Base-by-base conservation (phyloP, 176 grass and related monocot genomes). In the Microstegium vimineum region DNA sequence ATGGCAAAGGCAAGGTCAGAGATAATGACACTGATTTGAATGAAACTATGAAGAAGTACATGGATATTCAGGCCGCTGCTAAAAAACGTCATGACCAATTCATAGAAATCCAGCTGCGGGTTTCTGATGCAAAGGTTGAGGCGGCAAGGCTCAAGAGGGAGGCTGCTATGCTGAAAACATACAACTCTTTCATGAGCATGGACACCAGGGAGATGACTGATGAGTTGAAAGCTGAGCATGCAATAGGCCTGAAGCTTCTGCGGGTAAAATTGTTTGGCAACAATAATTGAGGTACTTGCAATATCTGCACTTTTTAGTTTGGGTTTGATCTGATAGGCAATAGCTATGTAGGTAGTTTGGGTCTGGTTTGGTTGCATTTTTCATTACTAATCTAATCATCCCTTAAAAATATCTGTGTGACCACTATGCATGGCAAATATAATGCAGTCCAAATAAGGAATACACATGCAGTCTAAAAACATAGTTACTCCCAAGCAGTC, bases 1-100 rank as follows among this genome's bases (percentile, higher is more conserved):
- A 65, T 79, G 77, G 17, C 18, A 79, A 67, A 79, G 62, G 62
- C 41, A 79, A 66, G 42, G 17, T 11, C 7, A 49, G 7, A 30
- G 77, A 1, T 49, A 63, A 32, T 8, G 22, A 66, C 28, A 32
- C 20, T 66, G 22, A 42, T 25, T 67, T 79, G 77, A 28, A 10
- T 25, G 41, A 79, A 47, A 42, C 65, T 79, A 73, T 81, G 34
- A 81, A 71, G 66, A 81, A 28, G 66, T 81, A 22, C 66, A 41
- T 71, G 14, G 67, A 70, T 22, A 59, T 81, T 41, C 79, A 81
- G 3, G 23, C 9, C 3, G n/a, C 34, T 59, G n/a, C 66, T 81
- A 81, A 36, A 69, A 81, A 30, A 42, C 46, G 79, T 4, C 79
- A 81, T 81, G 79, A 81, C n/a, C 65, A 81, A 35, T 81, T 71